A percentile compares a stretch with the other conserved stretches of the same genome.
These are phyloP conservation scores for Candida neerlandica DNA, from an alignment of 1,139 yeast genomes.

Conservation along the genomic window DNA sequence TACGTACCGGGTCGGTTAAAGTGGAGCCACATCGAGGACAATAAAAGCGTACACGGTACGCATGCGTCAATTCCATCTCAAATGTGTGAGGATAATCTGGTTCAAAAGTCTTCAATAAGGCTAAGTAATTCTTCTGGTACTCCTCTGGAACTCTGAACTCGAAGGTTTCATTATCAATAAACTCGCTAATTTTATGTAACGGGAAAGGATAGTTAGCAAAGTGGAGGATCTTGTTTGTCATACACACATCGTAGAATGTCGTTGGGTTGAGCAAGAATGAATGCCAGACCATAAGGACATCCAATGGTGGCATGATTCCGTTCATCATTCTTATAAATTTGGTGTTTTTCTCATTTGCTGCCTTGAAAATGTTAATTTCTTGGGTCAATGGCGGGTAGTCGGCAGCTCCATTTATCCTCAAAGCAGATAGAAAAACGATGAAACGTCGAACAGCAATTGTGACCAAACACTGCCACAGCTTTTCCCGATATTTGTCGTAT, in stretches of 20 bases:
- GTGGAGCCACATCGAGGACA: slow-evolving; percentile 24
- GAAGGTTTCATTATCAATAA: slow-evolving; percentile 25
- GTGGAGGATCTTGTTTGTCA: slow-evolving; percentile 23
- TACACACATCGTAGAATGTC: slow-evolving; percentile 29
- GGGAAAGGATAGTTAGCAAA: slow-evolving; percentile 32
- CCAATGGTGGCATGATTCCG: slow-evolving; percentile 30
- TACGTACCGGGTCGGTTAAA: slow-evolving; percentile 16
- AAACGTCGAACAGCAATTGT: slow-evolving; percentile 34
- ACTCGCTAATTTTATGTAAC: slow-evolving; percentile 21
- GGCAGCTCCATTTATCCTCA: slow-evolving; percentile 9
- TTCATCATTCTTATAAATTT: slow-evolving; percentile 2
- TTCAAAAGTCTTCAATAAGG: background rate
- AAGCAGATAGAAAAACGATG: slow-evolving; percentile 26
- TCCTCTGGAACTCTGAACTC: slow-evolving; percentile 19
- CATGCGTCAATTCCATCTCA: background rate
- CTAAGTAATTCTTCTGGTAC: background rate
- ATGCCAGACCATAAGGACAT: slow-evolving; percentile 47
- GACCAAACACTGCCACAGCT: slow-evolving; percentile 31
- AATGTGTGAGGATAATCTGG: background rate
- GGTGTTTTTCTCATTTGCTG: background rate
- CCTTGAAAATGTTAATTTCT: background rate
- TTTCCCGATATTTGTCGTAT: slow-evolving; percentile 17
- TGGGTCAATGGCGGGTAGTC: background rate
- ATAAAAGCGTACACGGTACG: slow-evolving; percentile 4
- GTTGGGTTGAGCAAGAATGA: slow-evolving; percentile 21